Conservation (phyloP, 257 asterid species). For the Sherardia arvensis region DNA sequence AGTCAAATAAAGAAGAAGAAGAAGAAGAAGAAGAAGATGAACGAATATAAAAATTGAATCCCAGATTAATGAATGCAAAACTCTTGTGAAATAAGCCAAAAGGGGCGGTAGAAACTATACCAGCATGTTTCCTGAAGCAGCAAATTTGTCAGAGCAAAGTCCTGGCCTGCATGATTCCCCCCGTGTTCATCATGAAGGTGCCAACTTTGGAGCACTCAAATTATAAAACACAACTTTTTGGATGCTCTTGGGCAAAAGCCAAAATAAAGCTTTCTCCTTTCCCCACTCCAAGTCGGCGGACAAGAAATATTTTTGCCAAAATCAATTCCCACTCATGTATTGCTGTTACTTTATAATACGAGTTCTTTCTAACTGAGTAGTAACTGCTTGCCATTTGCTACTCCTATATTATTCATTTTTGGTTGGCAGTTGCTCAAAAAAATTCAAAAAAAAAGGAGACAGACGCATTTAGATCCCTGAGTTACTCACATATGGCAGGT, state of each 20-base stretch:
- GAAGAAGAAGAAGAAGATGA: no score
- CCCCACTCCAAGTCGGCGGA: conserved; percentile 3
- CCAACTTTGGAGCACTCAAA: not conserved
- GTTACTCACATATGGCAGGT: not conserved
- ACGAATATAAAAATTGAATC: not conserved
- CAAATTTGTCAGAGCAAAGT: not conserved
- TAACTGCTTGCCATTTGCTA: not conserved
- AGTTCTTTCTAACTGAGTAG: not conserved
- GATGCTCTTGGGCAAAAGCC: not conserved
- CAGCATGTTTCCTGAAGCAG: conserved; percentile 9
- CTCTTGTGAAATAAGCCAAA: not conserved
- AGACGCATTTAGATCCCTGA: not conserved
- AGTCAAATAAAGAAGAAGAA: not conserved
- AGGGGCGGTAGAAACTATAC: not conserved
- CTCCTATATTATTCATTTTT: not conserved
- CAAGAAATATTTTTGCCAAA: not conserved
- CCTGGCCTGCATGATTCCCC: not conserved
- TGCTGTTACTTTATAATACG: not conserved
- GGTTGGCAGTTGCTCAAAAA: not conserved
- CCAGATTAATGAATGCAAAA: not conserved
- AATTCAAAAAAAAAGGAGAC: not conserved
- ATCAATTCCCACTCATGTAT: not conserved
- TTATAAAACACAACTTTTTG: not conserved
- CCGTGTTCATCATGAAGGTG: not conserved
- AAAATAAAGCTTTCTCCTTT: not conserved